phyloP scores from a whole-genome alignment of 2,329 filamentous ascomycete genomes.

The Colletotrichum lupini region DNA sequence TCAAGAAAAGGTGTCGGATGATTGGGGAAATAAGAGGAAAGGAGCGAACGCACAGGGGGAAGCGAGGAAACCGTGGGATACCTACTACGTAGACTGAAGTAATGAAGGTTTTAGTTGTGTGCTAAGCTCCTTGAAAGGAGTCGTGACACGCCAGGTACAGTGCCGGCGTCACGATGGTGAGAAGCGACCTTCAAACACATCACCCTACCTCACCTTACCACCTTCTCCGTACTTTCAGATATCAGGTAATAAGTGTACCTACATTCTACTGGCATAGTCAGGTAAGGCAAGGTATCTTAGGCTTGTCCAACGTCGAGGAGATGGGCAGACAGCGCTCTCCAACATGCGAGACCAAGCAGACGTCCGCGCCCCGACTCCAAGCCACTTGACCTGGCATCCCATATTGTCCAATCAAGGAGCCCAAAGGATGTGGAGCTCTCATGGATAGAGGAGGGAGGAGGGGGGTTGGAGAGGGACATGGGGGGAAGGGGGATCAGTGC shows the following conservation, averaged over 20 bases:
- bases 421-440: neutral
- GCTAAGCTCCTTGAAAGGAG: neutral
- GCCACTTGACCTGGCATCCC: neutral
- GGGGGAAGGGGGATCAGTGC: neutral
- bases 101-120: neutral
- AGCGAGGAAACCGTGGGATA: neutral
- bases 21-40: neutral
- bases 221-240: too few relatives aligned
- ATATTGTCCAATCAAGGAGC: neutral
- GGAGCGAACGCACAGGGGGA: neutral
- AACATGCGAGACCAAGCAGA: slow-evolving; percentile 7
- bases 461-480: neutral
- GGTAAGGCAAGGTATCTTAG: too few relatives aligned
- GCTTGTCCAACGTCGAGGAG: neutral
- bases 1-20: neutral
- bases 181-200: neutral
- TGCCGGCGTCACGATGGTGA: neutral
- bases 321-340: neutral
- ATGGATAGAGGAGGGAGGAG: neutral
- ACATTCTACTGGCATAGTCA: too few relatives aligned
- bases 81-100: neutral
- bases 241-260: too few relatives aligned
- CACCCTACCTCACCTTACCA: neutral
- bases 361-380: slow-evolving; percentile 1
- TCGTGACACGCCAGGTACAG: neutral